phyloP scores from a whole-genome alignment of 75 land plant species.

The Selaginella moellendorffii region DNA sequence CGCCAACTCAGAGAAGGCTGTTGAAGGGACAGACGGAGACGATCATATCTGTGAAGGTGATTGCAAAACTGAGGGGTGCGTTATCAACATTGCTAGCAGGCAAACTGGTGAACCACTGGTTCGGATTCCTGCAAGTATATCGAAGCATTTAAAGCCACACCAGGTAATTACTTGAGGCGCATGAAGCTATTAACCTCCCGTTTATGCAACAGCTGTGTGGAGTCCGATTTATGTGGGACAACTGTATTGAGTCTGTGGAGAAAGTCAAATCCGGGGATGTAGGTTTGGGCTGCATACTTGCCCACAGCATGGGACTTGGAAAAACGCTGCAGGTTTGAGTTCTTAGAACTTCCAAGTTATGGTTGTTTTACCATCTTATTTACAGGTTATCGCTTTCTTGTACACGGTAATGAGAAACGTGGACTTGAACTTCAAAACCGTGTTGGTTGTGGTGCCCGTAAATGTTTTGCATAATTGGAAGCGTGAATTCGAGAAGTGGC shows the following conservation, averaged over 20 bases:
- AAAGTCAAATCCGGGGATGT: constrained; percentile 75
- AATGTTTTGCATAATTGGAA: constrained; percentile 96
- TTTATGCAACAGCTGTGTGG: constrained; percentile 84
- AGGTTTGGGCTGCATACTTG: constrained; percentile 96
- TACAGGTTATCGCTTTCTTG: constrained; percentile 86
- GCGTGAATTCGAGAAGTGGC: constrained; percentile 84
- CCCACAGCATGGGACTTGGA: constrained; percentile 98
- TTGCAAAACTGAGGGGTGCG: constrained; percentile 37
- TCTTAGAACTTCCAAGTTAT: background rate
- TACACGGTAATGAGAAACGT: constrained; percentile 66
- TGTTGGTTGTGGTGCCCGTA: constrained; percentile 88
- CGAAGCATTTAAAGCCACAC: constrained; percentile 62
- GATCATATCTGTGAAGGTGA: constrained; percentile 31
- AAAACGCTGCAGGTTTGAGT: constrained; percentile 76
- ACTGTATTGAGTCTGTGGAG: constrained; percentile 70
- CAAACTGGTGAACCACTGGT: constrained; percentile 51
- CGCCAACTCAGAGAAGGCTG: too few relatives aligned
- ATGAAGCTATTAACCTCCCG: background rate
- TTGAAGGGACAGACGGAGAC: too few relatives aligned
- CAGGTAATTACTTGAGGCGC: constrained; percentile 40
- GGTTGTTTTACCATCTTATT: background rate
- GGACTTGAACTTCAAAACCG: constrained; percentile 66
- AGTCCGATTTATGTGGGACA: constrained; percentile 95
- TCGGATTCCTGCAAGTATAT: constrained; percentile 54
- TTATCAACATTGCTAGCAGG: constrained; percentile 65